Percentiles rank a stretch among this genome's conserved stretches.
phyloP scores from a whole-genome alignment of 1,284 basidiomycete species.

The Ganoderma meredithae region DNA sequence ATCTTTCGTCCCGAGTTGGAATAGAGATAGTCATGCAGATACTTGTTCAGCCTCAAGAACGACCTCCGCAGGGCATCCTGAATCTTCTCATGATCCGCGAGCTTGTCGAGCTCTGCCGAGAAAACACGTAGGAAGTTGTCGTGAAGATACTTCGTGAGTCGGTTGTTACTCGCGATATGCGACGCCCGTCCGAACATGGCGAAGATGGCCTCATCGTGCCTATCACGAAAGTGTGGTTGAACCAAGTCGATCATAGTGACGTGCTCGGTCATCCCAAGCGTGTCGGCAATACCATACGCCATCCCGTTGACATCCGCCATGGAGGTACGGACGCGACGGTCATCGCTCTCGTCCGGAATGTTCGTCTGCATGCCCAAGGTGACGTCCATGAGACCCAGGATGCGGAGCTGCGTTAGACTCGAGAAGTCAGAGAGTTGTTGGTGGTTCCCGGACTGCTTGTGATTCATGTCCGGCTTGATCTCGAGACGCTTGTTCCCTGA shows the following conservation, averaged over 20 bases:
- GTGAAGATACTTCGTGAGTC: conserved; percentile 80
- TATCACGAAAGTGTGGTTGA: conserved; percentile 85
- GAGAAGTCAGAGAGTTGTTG: conserved; percentile 83
- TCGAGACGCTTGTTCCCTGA: conserved; percentile 91
- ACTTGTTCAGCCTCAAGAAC: conserved; percentile 87
- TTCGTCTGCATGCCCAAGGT: conserved; percentile 83
- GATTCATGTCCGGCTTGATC: conserved; percentile 72
- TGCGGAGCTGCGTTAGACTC: conserved; percentile 81
- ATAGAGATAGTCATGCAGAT: conserved; percentile 71
- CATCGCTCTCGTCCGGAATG: conserved; percentile 91
- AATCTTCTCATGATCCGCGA: conserved; percentile 65
- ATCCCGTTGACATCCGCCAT: conserved; percentile 91
- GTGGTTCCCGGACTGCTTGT: conserved; percentile 44
- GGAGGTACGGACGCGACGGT: conserved; percentile 93
- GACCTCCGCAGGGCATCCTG: conserved; percentile 84
- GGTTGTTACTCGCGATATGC: conserved; percentile 69
- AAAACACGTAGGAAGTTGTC: conserved; percentile 80
- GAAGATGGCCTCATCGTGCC: conserved; percentile 88
- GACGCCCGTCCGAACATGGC: conserved; percentile 92
- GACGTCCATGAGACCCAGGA: conserved; percentile 98
- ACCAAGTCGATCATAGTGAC: conserved; percentile 95
- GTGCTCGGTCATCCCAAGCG: conserved; percentile 81
- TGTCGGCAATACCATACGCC: conserved; percentile 97
- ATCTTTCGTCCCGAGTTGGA: conserved; percentile 65
- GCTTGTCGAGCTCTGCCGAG: conserved; percentile 59